A percentile compares a stretch with the other conserved stretches of the same genome.
Evolutionary conservation across 2,329 filamentous ascomycete species (phyloP).

Genomic region (Exophiala xenobiotica): DNA sequence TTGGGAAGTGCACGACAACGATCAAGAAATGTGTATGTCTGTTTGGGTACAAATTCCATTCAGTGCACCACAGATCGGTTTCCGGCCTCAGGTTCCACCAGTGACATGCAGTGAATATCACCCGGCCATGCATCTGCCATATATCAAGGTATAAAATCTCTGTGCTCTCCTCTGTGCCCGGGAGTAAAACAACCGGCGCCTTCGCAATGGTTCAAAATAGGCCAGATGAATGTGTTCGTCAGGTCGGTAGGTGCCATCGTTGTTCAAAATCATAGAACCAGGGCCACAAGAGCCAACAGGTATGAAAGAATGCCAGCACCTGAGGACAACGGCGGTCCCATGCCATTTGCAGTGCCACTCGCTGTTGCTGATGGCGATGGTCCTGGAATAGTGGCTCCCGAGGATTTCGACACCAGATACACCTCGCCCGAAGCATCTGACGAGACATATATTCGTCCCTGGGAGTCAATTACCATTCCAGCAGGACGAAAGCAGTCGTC

Average conservation of each 20-base stretch:
- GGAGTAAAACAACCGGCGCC: background rate
- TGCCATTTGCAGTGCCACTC: background rate
- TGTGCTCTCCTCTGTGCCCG: background rate
- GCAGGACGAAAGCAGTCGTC: constrained; percentile 37
- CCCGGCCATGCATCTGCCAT: background rate
- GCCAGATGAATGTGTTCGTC: too few species aligned
- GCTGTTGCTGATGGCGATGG: constrained; percentile 9
- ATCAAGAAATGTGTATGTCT: background rate
- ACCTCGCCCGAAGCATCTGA: constrained; percentile 37
- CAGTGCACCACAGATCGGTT: background rate
- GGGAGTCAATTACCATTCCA: constrained; percentile 35
- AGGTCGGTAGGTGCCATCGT: too few species aligned
- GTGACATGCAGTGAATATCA: background rate
- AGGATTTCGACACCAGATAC: constrained; percentile 26
- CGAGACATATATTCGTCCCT: constrained; percentile 36
- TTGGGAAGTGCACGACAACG: background rate
- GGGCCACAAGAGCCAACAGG: background rate
- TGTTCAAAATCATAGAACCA: constrained; percentile 4
- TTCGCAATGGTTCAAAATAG: too few species aligned
- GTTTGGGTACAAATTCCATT: too few species aligned
- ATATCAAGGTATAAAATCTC: background rate
- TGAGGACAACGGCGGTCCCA: background rate
- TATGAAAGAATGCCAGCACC: constrained; percentile 2
- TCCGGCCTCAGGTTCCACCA: background rate
- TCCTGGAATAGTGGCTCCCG: constrained; percentile 5